A percentile compares a stretch with the other conserved stretches of the same genome.
phyloP scores from a whole-genome alignment of 1,139 yeast genomes.

The Saccharomyces hybrid region DNA sequence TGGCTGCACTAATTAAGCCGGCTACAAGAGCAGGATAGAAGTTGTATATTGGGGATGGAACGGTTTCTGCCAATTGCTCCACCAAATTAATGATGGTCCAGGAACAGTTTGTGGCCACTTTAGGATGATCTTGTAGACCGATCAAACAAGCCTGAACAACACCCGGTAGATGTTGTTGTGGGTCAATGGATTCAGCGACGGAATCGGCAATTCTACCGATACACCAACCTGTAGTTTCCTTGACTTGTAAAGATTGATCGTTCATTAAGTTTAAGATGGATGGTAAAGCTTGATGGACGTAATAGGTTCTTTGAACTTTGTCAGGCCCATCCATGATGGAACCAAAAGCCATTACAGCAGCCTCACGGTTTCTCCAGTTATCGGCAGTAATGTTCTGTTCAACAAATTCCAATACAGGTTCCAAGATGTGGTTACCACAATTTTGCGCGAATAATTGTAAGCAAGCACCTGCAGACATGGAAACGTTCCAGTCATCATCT shows the following conservation, averaged over 20 bases:
- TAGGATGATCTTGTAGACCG: slow-evolving; percentile 85
- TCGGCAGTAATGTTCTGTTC: slow-evolving; percentile 54
- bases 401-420: slow-evolving; percentile 77
- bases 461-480: slow-evolving; percentile 99
- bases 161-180: slow-evolving; percentile 54
- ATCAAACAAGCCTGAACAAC: slow-evolving; percentile 63
- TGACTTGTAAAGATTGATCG: slow-evolving; percentile 74
- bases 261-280: slow-evolving; percentile 67
- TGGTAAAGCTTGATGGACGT: slow-evolving; percentile 73
- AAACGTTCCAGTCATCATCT: slow-evolving; percentile 95
- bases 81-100: slow-evolving; percentile 91
- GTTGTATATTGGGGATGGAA: slow-evolving; percentile 60
- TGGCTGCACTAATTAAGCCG: slow-evolving; percentile 59
- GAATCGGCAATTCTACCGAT: slow-evolving; percentile 91
- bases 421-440: slow-evolving; percentile 77
- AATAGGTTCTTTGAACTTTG: slow-evolving; percentile 52
- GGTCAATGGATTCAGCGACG: slow-evolving; percentile 69
- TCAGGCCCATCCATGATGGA: slow-evolving; percentile 95
- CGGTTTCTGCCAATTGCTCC: slow-evolving; percentile 69
- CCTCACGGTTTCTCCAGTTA: slow-evolving; percentile 87
- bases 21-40: slow-evolving; percentile 66
- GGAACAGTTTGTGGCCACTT: slow-evolving; percentile 90
- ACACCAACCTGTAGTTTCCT: slow-evolving; percentile 98
- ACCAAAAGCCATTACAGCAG: slow-evolving; percentile 98
- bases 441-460: slow-evolving; percentile 87